A percentile compares a stretch with the other conserved stretches of the same genome.
Evolutionary conservation across 2,329 filamentous ascomycete species (phyloP).

Genomic region (Penicillium sp.): DNA sequence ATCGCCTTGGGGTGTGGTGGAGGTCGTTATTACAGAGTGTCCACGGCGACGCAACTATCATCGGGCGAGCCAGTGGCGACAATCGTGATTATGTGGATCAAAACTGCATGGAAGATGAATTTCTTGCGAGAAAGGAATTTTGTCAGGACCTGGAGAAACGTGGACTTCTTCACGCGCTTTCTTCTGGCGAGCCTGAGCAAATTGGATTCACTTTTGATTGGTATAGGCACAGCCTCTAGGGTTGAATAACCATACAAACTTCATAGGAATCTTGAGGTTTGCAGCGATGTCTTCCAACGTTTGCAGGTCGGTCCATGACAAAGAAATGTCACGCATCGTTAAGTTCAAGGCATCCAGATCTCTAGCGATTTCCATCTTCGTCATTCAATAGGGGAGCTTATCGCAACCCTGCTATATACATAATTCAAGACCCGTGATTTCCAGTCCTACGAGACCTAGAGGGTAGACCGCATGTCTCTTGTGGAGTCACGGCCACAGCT

Average conservation of each 20-base stretch:
- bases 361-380: too few relatives aligned
- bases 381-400: too few relatives aligned
- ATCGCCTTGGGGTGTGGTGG: too few relatives aligned
- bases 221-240: conserved; percentile 15
- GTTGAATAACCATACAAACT: not conserved
- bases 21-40: too few relatives aligned
- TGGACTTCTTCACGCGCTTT: conserved; percentile 24
- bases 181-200: conserved; percentile 19
- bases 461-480: not conserved
- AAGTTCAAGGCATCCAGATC: too few relatives aligned
- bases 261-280: too few relatives aligned
- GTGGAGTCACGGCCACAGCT: not conserved
- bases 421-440: too few relatives aligned
- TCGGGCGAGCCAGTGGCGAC: not conserved
- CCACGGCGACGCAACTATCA: not conserved
- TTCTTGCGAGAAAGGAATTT: conserved; percentile 16
- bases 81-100: not conserved
- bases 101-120: conserved; percentile 5
- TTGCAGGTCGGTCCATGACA: too few relatives aligned
- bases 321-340: too few relatives aligned
- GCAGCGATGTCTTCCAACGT: too few relatives aligned
- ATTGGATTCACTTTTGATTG: conserved; percentile 23
- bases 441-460: too few relatives aligned
- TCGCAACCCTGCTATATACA: too few relatives aligned
- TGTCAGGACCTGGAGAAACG: conserved; percentile 23